phyloP scores from a whole-genome alignment of 495 filamentous ascomycete genomes.

The Penicillium diatomitis region DNA sequence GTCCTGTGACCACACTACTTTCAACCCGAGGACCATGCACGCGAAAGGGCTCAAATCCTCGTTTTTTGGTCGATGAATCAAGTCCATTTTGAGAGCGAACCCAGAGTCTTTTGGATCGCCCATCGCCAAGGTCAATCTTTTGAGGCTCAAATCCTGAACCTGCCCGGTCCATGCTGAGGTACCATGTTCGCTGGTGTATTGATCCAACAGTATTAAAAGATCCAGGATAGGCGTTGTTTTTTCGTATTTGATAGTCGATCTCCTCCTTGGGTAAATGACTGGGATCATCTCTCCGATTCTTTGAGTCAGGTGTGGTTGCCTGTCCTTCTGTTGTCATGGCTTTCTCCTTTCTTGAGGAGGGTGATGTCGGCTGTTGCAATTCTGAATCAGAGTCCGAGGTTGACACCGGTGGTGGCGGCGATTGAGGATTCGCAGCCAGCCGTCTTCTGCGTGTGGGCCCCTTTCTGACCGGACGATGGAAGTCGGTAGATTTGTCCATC shows the following conservation, averaged over 20 bases:
- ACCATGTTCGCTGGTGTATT: constrained; percentile 57
- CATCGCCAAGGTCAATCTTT: background rate
- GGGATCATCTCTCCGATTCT: background rate
- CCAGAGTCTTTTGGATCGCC: constrained; percentile 16
- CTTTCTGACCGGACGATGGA: constrained; percentile 13
- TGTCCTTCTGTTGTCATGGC: background rate
- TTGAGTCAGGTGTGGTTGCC: background rate
- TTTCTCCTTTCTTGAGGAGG: background rate
- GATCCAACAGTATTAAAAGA: constrained; percentile 53
- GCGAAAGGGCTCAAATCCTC: constrained; percentile 47
- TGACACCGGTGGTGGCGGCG: constrained; percentile 5
- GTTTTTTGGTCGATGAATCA: background rate
- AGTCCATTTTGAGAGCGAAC: background rate
- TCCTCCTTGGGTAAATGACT: constrained; percentile 9
- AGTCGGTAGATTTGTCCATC: constrained; percentile 40
- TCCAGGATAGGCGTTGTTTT: constrained; percentile 55
- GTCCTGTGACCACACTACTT: constrained; percentile 53
- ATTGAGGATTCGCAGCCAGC: background rate
- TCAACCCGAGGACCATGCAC: constrained; percentile 49
- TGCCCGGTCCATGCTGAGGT: constrained; percentile 44
- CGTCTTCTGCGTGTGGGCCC: constrained; percentile 24
- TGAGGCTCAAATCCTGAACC: constrained; percentile 43
- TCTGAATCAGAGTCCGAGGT: constrained; percentile 12
- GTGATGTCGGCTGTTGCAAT: background rate
- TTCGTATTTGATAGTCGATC: constrained; percentile 41